Conservation (phyloP, 1,139 yeast species). For the Sugiyamaella paludigena region DNA sequence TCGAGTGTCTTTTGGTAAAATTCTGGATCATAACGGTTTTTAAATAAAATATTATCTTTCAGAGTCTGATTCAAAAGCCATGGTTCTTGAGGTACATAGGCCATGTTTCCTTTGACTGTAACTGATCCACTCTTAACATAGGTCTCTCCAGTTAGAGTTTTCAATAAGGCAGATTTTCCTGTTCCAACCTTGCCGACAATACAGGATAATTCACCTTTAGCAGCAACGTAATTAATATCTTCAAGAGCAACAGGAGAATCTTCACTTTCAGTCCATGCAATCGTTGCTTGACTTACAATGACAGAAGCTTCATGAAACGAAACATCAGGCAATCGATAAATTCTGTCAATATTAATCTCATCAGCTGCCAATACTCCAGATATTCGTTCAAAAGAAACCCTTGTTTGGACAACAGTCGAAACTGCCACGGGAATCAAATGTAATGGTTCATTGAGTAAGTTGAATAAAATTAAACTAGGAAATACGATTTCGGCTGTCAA, state of each 20-base stretch:
- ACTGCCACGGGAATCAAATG: constrained; percentile 46
- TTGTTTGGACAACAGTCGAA: constrained; percentile 50
- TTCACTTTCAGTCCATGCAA: constrained; percentile 44
- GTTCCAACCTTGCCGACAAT: constrained; percentile 75
- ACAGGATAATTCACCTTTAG: constrained; percentile 63
- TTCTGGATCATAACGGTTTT: constrained; percentile 64
- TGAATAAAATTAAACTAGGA: constrained; percentile 63
- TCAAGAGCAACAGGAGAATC: constrained; percentile 46
- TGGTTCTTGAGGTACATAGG: constrained; percentile 76
- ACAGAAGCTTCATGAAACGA: constrained; percentile 38
- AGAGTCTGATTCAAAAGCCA: constrained; percentile 78
- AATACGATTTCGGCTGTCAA: constrained; percentile 69
- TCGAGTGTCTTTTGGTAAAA: constrained; percentile 65
- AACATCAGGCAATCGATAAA: constrained; percentile 37
- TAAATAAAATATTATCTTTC: constrained; percentile 73
- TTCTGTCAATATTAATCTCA: constrained; percentile 36
- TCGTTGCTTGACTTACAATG: constrained; percentile 44
- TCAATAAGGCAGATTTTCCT: constrained; percentile 68
- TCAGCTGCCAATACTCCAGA: constrained; percentile 50
- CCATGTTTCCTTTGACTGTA: constrained; percentile 58
- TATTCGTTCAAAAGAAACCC: constrained; percentile 59
- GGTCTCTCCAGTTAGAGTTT: constrained; percentile 59
- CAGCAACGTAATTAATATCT: constrained; percentile 51
- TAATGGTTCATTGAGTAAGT: constrained; percentile 57
- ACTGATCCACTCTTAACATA: constrained; percentile 60